Base-by-base conservation (phyloP, 2,329 filamentous ascomycete genomes). In the Ophiostoma tasmaniense region DNA sequence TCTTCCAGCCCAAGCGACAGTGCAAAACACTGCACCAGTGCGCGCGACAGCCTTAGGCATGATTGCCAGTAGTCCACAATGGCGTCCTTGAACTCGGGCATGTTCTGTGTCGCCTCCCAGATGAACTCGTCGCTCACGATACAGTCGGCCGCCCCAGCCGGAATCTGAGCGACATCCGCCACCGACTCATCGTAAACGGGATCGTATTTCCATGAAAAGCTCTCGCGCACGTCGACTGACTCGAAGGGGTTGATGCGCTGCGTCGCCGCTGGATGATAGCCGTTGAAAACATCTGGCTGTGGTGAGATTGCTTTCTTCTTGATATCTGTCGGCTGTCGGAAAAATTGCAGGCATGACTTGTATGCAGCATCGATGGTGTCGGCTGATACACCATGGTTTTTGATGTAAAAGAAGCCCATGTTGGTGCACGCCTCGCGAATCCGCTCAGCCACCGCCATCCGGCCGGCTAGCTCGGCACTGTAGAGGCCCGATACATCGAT, bases 221-320 rank as follows among this genome's bases (percentile, higher is more conserved):
- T 80, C 75, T 87, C 84, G 39, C 83, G 80, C 65, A 81, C 76
- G 71, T 86, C 86, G 71, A 80, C 73, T 30, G 79, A 79, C 74
- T 85, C 84, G 45, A 77, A 78, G 0, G 80, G 80, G 70, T 84
- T 86, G 69, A 85, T 88, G 85, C 35, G 76, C 73, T 69, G 77
- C 75, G 0, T 84, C 83, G 0, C 82, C 80, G 2, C 86, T 0
- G 78, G 80, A 70, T 82, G 84, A 73, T 87, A 88, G 0, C 86
- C 86, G 1, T 88, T 77, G 70, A 88, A 87, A 74, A 87, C 85
- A 13, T 84, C 84, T 0, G 84, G 87, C 35, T 85, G 83, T 11
- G 71, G 73, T 1, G 76, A 76, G 20, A 74, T 73, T 3, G 79
- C 75, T 25, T 79, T 75, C 22, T 83, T 76, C 0, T 81, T 80